A percentile compares a stretch with the other conserved stretches of the same genome.
Evolutionary conservation across 2,329 filamentous ascomycete genomes (phyloP).

Genomic region (Xylariaceae sp.): DNA sequence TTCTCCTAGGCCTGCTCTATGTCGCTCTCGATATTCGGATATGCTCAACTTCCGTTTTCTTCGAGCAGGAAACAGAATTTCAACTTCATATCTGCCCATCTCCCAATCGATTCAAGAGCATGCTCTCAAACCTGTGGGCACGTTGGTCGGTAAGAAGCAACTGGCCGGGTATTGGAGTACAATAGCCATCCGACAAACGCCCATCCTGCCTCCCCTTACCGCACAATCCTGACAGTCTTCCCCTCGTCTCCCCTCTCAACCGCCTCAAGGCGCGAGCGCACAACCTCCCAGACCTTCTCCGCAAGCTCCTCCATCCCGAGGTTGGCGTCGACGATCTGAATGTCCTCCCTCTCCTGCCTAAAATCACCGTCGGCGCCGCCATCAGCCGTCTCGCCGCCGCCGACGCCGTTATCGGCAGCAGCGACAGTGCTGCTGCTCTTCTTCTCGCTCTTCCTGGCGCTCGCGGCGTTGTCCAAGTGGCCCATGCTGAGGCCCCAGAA

Average conservation of each 20-base stretch:
- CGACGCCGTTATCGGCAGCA: no score
- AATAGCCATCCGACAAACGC: background rate
- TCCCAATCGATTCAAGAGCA: no score
- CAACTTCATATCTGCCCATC: no score
- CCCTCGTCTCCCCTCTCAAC: slow-evolving; percentile 48
- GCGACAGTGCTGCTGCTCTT: slow-evolving; percentile 10
- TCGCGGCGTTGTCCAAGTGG: slow-evolving; percentile 32
- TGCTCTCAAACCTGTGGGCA: no score
- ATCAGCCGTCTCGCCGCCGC: slow-evolving; percentile 5
- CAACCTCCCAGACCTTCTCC: slow-evolving; percentile 49
- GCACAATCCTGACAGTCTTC: slow-evolving; percentile 39
- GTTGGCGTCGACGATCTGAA: slow-evolving; percentile 51
- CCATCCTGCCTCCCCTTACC: slow-evolving; percentile 23
- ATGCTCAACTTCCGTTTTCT: no score
- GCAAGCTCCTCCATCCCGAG: slow-evolving; percentile 51
- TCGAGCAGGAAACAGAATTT: no score
- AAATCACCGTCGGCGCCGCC: slow-evolving; percentile 28
- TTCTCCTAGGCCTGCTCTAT: no score
- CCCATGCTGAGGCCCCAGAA: slow-evolving; percentile 57
- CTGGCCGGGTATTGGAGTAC: no score
- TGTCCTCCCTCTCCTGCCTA: slow-evolving; percentile 47
- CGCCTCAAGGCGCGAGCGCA: slow-evolving; percentile 40
- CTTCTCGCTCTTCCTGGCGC: slow-evolving; percentile 6
- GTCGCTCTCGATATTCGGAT: no score
- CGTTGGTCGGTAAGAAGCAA: no score